These are phyloP conservation scores for Neurospora intermedia DNA, from an alignment of 495 filamentous ascomycete genomes.

Conservation along the genomic window DNA sequence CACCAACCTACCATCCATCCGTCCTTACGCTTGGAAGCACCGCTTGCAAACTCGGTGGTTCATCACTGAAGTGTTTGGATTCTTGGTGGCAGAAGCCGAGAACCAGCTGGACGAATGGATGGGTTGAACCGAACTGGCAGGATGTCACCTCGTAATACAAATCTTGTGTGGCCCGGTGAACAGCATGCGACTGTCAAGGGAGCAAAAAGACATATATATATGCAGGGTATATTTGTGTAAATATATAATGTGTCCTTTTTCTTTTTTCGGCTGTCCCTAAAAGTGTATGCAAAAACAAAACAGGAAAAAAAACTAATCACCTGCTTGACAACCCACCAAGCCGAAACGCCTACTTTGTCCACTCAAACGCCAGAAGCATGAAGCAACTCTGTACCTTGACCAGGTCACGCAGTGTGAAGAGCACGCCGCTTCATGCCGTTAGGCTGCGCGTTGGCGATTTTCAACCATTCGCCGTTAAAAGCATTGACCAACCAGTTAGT, in stretches of 20 bases:
- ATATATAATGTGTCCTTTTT: not conserved
- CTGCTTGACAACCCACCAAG: not conserved
- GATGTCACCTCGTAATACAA: not conserved
- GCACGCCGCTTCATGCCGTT: slow-evolving; percentile 9
- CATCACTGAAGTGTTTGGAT: not conserved
- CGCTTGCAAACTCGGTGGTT: not conserved
- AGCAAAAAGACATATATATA: no score
- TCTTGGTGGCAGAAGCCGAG: not conserved
- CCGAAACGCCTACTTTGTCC: not conserved
- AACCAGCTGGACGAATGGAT: not conserved
- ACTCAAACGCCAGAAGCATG: not conserved
- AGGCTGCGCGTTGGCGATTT: slow-evolving; percentile 59
- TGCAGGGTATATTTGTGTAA: no score
- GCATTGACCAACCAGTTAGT: slow-evolving; percentile 92
- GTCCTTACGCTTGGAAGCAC: not conserved
- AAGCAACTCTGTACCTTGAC: not conserved
- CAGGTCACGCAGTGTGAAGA: not conserved
- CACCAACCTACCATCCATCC: not conserved
- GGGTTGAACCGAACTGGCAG: not conserved
- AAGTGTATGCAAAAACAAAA: not conserved
- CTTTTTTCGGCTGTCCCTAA: not conserved
- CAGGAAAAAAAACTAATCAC: not conserved
- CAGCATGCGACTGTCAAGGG: no score
- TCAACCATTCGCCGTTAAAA: slow-evolving; percentile 92
- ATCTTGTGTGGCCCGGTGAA: no score